Base-by-base conservation (phyloP, 305 asterid species). In the Striga hermonthica region DNA sequence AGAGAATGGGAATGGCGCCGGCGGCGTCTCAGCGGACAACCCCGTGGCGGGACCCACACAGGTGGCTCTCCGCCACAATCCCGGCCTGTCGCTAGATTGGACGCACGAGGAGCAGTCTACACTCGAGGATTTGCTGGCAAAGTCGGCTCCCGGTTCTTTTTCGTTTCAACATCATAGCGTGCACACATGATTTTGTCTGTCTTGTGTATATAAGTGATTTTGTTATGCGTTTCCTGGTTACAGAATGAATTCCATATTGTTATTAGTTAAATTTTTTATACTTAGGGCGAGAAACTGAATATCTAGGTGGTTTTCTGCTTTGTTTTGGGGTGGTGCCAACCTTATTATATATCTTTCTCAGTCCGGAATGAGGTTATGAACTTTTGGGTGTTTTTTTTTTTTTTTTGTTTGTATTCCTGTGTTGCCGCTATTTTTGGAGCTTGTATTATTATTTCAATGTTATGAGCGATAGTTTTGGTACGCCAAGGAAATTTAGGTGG, bases 51-150 rank as follows among this genome's bases (percentile, higher is more conserved):
- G 75, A 28, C 73, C 76, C 50, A 66, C 63, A 1, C 64, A 52
- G 53, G 16, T 66, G 28, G 76, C 67, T 6, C 79, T 81, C 56
- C 70, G 74, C 45, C 83, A 78, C 55, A 76, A 81, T 44, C 81
- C 86, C 39, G 86, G 86, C 1, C 44, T 78, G 56, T 64, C 80
- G 9, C 66, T 65, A n/a, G 76, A 78, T 57, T 81, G 86, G 86
- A 65, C 81, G 0, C 40, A 78, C 4, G 81, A 81, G 49, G 86
- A 81, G 65, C 83, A 75, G 81, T 75, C 83, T 13, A 68, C 22
- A 41, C 81, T 81, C 9, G 83, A 81, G 14, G 83, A 81, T 16
- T 81, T 81, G 73, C 77, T 79, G n/a, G 62, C 54, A 48, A 76
- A 71, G 84, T 79, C 3, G 55, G 78, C 22, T 56, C 57, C 56